Conservation (phyloP, 2,329 filamentous ascomycete genomes). For the Penicillium sp. region DNA sequence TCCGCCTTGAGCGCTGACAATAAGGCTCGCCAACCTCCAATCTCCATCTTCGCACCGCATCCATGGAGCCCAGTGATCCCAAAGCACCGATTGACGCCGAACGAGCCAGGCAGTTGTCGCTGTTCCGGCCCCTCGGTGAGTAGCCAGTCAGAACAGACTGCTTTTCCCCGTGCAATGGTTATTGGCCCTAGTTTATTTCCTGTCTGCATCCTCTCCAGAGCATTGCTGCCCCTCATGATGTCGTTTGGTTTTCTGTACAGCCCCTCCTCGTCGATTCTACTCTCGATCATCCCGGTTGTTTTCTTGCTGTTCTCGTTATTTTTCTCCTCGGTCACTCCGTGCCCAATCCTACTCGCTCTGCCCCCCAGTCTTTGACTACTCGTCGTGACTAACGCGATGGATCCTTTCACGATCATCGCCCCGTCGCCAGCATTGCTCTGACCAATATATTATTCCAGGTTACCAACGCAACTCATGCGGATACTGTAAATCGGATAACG, state of each 20-base stretch:
- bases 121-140: slow-evolving; percentile 52
- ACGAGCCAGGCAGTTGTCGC: slow-evolving; percentile 48
- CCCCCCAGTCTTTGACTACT: slow-evolving; percentile 10
- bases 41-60: slow-evolving; percentile 18
- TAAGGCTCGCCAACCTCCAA: slow-evolving; percentile 10
- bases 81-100: slow-evolving; percentile 41
- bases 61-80: slow-evolving; percentile 29
- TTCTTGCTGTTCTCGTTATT: neutral
- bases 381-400: slow-evolving; percentile 17
- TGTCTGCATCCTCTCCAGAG: slow-evolving; percentile 13
- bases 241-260: slow-evolving; percentile 5
- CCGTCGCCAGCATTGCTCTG: slow-evolving; percentile 6
- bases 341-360: slow-evolving; percentile 10
- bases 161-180: slow-evolving; percentile 39
- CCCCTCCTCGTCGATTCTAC: slow-evolving; percentile 9
- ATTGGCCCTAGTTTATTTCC: slow-evolving; percentile 33
- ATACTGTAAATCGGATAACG: slow-evolving; percentile 53
- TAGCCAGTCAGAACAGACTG: slow-evolving; percentile 39
- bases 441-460: slow-evolving; percentile 35
- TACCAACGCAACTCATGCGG: slow-evolving; percentile 55
- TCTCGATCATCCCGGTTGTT: slow-evolving; percentile 8
- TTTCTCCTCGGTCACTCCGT: slow-evolving; percentile 1
- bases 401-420: slow-evolving; percentile 1
- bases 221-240: slow-evolving; percentile 17
- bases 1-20: slow-evolving; percentile 31